phyloP scores from a whole-genome alignment of 1,284 basidiomycete species.

The Termitomyces sp. region DNA sequence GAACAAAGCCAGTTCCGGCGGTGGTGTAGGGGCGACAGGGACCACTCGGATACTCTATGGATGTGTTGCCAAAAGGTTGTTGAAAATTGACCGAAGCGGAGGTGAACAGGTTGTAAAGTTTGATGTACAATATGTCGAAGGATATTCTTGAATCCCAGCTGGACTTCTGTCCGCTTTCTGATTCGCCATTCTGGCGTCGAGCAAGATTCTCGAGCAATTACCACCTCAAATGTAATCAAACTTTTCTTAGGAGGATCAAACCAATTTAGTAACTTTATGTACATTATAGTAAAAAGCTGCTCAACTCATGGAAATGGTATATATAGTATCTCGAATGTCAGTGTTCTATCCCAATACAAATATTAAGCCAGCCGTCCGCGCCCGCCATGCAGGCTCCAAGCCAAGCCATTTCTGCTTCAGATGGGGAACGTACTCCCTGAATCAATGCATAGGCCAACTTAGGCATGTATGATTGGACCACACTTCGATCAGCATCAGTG shows the following conservation, averaged over 20 bases:
- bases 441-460: conserved; percentile 68
- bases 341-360: conserved; percentile 64
- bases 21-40: conserved; percentile 32
- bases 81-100: conserved; percentile 69
- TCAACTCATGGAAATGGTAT: conserved; percentile 3
- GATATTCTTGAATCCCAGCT: too few relatives aligned
- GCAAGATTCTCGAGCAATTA: not conserved
- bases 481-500: conserved; percentile 31
- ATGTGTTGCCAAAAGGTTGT: conserved; percentile 67
- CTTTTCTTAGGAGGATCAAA: not conserved
- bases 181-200: not conserved
- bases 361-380: conserved; percentile 91
- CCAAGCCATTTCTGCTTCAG: conserved; percentile 91
- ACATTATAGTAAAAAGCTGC: conserved; percentile 2
- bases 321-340: not conserved
- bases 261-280: not conserved
- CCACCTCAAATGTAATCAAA: not conserved
- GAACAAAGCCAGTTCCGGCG: conserved; percentile 31
- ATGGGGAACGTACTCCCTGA: conserved; percentile 84
- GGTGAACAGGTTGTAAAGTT: conserved; percentile 71
- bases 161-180: not conserved
- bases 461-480: conserved; percentile 27
- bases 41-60: conserved; percentile 54
- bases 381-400: conserved; percentile 85
- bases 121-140: conserved; percentile 35